These are phyloP conservation scores for Phalaenopsis hybrid DNA, from an alignment of 116 monocot genomes.

Conservation along the genomic window DNA sequence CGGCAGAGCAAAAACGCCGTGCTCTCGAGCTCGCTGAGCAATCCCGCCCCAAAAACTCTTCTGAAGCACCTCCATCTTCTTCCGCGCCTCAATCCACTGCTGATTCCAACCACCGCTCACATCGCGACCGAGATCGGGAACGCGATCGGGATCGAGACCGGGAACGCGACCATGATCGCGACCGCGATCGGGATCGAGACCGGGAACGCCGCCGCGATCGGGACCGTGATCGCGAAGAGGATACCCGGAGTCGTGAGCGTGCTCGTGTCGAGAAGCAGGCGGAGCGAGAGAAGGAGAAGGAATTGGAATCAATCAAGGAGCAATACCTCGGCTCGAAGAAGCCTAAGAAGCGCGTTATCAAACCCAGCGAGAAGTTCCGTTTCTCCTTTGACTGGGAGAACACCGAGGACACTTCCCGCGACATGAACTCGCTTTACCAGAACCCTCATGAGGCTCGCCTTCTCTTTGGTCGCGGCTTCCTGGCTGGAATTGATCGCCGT, in stretches of 20 bases:
- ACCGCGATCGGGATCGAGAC: constrained; percentile 30
- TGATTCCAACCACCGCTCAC: constrained; percentile 15
- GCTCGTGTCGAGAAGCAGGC: constrained; percentile 60
- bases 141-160: constrained; percentile 58
- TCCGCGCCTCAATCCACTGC: constrained; percentile 9
- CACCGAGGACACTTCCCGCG: constrained; percentile 94
- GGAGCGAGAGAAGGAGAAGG: constrained; percentile 87
- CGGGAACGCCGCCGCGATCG: constrained; percentile 44
- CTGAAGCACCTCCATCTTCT: constrained; percentile 1
- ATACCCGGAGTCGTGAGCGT: constrained; percentile 38
- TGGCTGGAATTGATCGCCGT: constrained; percentile 78
- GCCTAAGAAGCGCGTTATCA: constrained; percentile 94
- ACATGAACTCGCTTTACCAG: constrained; percentile 92
- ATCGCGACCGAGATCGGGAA: constrained; percentile 30
- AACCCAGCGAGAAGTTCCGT: constrained; percentile 93
- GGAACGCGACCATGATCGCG: constrained; percentile 41
- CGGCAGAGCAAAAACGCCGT: constrained; percentile 42
- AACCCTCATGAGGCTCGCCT: constrained; percentile 86
- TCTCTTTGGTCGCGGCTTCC: constrained; percentile 83
- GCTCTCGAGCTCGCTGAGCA: constrained; percentile 35
- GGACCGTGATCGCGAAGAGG: constrained; percentile 47
- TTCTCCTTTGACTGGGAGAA: constrained; percentile 99
- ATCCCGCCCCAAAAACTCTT: constrained; percentile 3
- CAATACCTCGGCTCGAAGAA: constrained; percentile 95
- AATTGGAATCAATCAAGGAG: constrained; percentile 82